Percentiles rank a stretch among this genome's conserved stretches.
These are phyloP conservation scores for Lagenaria siceraria DNA, from an alignment of 306 rosid genomes.

Conservation along the genomic window DNA sequence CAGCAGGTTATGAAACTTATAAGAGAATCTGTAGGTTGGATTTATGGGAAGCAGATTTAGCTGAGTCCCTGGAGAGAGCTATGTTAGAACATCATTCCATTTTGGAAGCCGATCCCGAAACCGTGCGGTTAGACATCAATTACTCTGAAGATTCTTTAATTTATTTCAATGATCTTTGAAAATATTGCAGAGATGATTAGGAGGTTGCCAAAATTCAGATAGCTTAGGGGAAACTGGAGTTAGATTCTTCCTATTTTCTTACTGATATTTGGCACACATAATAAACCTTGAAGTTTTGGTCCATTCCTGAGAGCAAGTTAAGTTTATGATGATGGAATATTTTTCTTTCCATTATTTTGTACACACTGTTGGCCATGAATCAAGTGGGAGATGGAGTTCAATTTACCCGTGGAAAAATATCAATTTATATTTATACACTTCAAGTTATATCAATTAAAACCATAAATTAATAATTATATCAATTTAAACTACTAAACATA, in stretches of 20 bases:
- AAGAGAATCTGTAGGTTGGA: slow-evolving; percentile 36
- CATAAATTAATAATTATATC: too few species aligned
- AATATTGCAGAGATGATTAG: neutral
- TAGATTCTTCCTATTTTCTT: neutral
- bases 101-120: slow-evolving; percentile 15
- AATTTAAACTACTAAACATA: too few species aligned
- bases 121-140: slow-evolving; percentile 22
- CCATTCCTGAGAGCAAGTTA: neutral
- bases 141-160: slow-evolving; percentile 37
- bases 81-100: slow-evolving; percentile 17
- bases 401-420: too few species aligned
- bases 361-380: neutral
- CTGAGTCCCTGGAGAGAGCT: slow-evolving; percentile 39
- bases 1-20: slow-evolving; percentile 42
- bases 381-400: too few species aligned
- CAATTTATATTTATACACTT: too few species aligned
- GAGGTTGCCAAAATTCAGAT: neutral
- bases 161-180: slow-evolving; percentile 44
- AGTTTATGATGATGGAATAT: neutral
- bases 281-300: neutral
- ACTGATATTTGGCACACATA: neutral
- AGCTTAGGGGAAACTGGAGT: neutral
- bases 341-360: neutral
- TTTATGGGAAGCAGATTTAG: slow-evolving; percentile 60
- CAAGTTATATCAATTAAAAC: too few species aligned